Conservation (phyloP, 2,329 filamentous ascomycete species). For the Epichloe festucae region DNA sequence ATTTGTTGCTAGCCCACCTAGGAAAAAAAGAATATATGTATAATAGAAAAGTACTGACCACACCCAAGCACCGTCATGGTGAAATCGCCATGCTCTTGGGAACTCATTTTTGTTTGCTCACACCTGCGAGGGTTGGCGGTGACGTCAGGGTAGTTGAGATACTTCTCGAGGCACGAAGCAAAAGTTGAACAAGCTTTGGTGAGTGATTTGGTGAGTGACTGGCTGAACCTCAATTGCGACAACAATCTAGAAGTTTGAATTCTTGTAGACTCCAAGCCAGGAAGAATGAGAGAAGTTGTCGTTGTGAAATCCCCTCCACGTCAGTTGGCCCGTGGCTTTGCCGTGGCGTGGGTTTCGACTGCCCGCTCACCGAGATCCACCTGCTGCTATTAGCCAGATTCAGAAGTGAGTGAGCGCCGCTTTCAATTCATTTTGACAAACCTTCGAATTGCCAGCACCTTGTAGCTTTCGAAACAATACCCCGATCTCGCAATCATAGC, state of each 20-base stretch:
- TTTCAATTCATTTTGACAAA: background rate
- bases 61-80: conserved; percentile 74
- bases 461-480: background rate
- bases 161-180: background rate
- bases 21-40: background rate
- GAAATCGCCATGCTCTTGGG: conserved; percentile 34
- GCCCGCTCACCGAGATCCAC: background rate
- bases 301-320: background rate
- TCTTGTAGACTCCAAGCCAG: background rate
- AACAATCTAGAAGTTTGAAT: background rate
- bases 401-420: background rate
- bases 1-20: background rate
- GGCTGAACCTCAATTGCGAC: background rate
- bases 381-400: background rate
- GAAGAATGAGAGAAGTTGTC: background rate
- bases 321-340: background rate
- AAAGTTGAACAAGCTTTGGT: background rate
- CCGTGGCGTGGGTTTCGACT: background rate
- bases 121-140: background rate
- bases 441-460: background rate
- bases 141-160: background rate
- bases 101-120: conserved; percentile 3
- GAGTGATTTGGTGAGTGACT: background rate
- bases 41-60: conserved; percentile 37
- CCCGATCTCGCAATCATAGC: background rate